phyloP scores from a whole-genome alignment of 768 basidiomycete species.

The Termitomyces sp. region DNA sequence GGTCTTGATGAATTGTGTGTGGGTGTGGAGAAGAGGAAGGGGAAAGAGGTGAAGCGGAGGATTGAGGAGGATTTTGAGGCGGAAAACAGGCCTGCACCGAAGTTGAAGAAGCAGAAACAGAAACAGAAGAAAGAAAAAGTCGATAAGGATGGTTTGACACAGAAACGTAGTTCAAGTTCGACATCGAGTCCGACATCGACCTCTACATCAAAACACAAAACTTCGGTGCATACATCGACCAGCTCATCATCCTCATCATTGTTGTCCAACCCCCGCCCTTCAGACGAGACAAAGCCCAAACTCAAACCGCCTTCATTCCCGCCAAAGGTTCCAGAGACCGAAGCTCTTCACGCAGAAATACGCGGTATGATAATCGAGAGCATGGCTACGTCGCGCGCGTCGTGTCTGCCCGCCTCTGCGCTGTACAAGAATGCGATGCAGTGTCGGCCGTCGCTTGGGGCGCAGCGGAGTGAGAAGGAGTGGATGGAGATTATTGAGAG shows the following conservation, averaged over 20 bases:
- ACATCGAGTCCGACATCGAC: not conserved
- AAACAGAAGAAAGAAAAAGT: not conserved
- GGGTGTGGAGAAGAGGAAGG: conserved; percentile 3
- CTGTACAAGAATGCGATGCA: conserved; percentile 52
- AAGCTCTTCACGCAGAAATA: conserved; percentile 33
- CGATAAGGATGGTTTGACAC: conserved; percentile 1
- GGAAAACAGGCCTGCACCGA: conserved; percentile 14
- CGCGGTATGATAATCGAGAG: conserved; percentile 69
- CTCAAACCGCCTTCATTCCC: too few relatives aligned
- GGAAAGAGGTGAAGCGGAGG: conserved; percentile 11
- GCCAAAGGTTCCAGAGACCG: conserved; percentile 2
- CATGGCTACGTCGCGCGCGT: conserved; percentile 70
- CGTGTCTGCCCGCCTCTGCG: conserved; percentile 53
- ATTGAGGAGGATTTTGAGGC: conserved; percentile 12
- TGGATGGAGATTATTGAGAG: conserved; percentile 49
- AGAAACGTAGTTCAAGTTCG: not conserved
- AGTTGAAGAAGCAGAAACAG: conserved; percentile 22
- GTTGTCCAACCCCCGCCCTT: not conserved
- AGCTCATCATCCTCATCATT: not conserved
- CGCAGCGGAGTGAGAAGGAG: conserved; percentile 36
- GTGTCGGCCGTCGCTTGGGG: conserved; percentile 49
- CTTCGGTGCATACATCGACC: not conserved
- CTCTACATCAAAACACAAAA: conserved; percentile 2
- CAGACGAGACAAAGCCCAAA: not conserved
- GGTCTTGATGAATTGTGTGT: not conserved